These are phyloP conservation scores for Cryptosporidium sp. DNA, from an alignment of 169 alveolate species.

Conservation along the genomic window DNA sequence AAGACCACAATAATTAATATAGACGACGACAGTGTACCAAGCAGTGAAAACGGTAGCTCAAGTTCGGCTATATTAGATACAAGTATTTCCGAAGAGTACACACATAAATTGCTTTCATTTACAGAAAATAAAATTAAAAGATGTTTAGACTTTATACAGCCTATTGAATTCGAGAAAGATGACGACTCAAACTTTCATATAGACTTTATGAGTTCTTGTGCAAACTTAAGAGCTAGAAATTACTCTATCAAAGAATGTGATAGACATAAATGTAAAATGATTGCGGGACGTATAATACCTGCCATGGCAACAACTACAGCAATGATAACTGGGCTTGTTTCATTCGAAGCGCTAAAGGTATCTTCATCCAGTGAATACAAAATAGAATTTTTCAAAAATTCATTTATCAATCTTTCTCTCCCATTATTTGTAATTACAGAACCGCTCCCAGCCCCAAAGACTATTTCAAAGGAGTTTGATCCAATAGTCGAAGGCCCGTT, in stretches of 20 bases:
- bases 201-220: constrained; percentile 95
- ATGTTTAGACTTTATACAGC: constrained; percentile 77
- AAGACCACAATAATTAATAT: constrained; percentile 83
- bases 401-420: constrained; percentile 94
- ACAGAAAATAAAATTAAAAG: constrained; percentile 77
- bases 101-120: constrained; percentile 75
- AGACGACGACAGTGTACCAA: constrained; percentile 83
- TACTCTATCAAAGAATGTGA: constrained; percentile 93
- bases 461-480: constrained; percentile 90
- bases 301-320: constrained; percentile 99
- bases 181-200: constrained; percentile 98
- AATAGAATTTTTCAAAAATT: constrained; percentile 89
- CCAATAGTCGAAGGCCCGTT: constrained; percentile 95
- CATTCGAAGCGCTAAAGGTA: constrained; percentile 84
- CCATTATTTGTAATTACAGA: constrained; percentile 92
- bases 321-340: constrained; percentile 97
- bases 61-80: constrained; percentile 21
- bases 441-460: constrained; percentile 89
- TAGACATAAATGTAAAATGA: constrained; percentile 95
- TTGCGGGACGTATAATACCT: constrained; percentile 99
- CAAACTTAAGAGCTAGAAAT: constrained; percentile 97
- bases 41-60: constrained; percentile 72
- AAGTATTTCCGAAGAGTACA: constrained; percentile 82
- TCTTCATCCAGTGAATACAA: constrained; percentile 85
- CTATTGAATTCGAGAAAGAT: constrained; percentile 98